Conservation (phyloP, 2,329 filamentous ascomycete species). For the Exophiala xenobiotica region DNA sequence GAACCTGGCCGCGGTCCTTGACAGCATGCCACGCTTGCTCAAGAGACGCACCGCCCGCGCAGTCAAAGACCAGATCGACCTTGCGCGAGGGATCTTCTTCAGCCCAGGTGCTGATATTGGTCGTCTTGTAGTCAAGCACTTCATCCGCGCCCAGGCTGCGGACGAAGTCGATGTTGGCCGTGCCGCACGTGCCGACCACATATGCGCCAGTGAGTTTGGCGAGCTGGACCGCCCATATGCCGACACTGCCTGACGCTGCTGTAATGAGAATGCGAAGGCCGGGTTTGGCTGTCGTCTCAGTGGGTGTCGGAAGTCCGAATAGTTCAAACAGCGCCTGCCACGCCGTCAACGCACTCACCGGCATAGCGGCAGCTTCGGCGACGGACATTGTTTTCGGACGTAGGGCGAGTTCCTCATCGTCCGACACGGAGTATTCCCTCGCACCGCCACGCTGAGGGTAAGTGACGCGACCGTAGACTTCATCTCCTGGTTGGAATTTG, state of each 20-base stretch:
- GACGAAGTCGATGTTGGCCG: constrained; percentile 42
- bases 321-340: constrained; percentile 48
- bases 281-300: too few relatives aligned
- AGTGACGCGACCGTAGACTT: constrained; percentile 41
- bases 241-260: constrained; percentile 47
- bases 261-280: constrained; percentile 48
- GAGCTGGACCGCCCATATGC: constrained; percentile 46
- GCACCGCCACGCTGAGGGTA: constrained; percentile 40
- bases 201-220: constrained; percentile 39
- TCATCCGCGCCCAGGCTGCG: constrained; percentile 42
- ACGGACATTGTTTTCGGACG: constrained; percentile 39
- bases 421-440: constrained; percentile 39
- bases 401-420: constrained; percentile 39
- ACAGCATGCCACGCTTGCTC: constrained; percentile 46
- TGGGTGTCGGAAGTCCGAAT: constrained; percentile 30
- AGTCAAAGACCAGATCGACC: constrained; percentile 49
- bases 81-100: constrained; percentile 30
- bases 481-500: constrained; percentile 40
- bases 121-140: constrained; percentile 43
- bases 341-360: constrained; percentile 44
- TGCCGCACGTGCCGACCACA: constrained; percentile 43
- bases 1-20: constrained; percentile 38
- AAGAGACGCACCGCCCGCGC: constrained; percentile 43
- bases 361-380: constrained; percentile 40
- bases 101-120: constrained; percentile 37